phyloP scores from a whole-genome alignment of 1,139 yeast genomes.

The Kurtzmaniella quercitrusa region DNA sequence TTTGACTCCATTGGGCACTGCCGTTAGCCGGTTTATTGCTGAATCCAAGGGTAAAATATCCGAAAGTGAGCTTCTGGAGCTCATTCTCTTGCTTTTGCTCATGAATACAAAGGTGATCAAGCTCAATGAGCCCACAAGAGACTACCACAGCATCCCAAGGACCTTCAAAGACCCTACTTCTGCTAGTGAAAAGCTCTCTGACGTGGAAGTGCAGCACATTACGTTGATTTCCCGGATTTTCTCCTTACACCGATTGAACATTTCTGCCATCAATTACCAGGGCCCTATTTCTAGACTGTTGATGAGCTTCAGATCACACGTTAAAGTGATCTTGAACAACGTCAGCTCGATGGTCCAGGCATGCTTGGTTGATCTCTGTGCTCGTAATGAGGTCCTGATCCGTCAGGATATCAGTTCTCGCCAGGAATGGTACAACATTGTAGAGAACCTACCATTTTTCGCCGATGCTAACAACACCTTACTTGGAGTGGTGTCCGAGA shows the following conservation, averaged over 20 bases:
- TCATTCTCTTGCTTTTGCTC: constrained; percentile 46
- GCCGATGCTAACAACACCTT: constrained; percentile 40
- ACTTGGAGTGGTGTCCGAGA: constrained; percentile 41
- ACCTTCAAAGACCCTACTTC: constrained; percentile 25
- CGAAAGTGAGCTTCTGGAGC: constrained; percentile 22
- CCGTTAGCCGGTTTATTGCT: constrained; percentile 35
- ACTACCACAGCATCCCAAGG: constrained; percentile 32
- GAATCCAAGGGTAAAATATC: constrained; percentile 20
- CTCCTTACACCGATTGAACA: constrained; percentile 47
- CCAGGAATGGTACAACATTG: constrained; percentile 55
- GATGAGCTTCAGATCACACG: constrained; percentile 62
- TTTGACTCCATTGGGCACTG: constrained; percentile 55
- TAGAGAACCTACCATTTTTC: constrained; percentile 59
- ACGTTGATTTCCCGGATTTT: constrained; percentile 56
- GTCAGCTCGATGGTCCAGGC: constrained; percentile 55
- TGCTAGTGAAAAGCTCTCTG: constrained; percentile 21
- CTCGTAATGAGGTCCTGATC: constrained; percentile 50
- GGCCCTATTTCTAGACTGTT: constrained; percentile 70
- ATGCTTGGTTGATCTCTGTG: constrained; percentile 47
- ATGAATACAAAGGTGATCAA: constrained; percentile 26
- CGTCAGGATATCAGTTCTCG: constrained; percentile 33
- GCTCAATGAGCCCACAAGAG: constrained; percentile 26
- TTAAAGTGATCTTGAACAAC: constrained; percentile 48
- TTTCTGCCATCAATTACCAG: constrained; percentile 57
- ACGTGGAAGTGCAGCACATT: constrained; percentile 30